A percentile compares a stretch with the other conserved stretches of the same genome.
These are phyloP conservation scores for Elsinoe batatas DNA, from an alignment of 2,329 filamentous ascomycete genomes.

Conservation along the genomic window DNA sequence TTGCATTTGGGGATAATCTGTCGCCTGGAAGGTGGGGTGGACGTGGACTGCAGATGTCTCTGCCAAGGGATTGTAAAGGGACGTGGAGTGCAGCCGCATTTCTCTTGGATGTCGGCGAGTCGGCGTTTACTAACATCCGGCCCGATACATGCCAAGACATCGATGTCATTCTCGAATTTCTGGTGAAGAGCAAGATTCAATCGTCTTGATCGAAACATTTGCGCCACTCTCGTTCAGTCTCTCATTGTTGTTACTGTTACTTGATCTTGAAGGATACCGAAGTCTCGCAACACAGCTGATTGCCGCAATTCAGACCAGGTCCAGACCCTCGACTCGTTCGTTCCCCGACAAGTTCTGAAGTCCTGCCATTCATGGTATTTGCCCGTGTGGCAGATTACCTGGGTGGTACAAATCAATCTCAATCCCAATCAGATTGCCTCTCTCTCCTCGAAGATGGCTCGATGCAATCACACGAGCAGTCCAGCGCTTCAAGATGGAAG, in stretches of 20 bases:
- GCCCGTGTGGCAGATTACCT: constrained; percentile 41
- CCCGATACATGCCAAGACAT: not conserved
- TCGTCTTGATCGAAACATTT: too few species aligned
- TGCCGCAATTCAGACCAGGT: not conserved
- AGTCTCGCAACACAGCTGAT: not conserved
- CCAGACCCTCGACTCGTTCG: not conserved
- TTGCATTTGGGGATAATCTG: not conserved
- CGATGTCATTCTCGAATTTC: constrained; percentile 9
- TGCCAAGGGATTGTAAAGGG: not conserved
- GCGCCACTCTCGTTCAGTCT: too few species aligned
- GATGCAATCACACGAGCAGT: constrained; percentile 11
- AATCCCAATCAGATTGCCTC: constrained; percentile 20
- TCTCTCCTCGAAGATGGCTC: constrained; percentile 14
- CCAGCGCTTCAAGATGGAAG: constrained; percentile 21
- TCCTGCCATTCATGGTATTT: constrained; percentile 37
- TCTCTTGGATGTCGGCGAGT: not conserved
- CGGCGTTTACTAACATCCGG: not conserved
- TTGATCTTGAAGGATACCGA: not conserved
- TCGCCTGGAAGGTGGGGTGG: not conserved
- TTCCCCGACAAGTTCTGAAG: constrained; percentile 15
- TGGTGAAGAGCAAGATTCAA: not conserved
- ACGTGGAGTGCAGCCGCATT: not conserved
- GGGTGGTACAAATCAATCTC: constrained; percentile 19
- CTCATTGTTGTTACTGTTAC: not conserved
- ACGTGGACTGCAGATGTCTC: not conserved